Conservation (phyloP, 768 basidiomycete genomes). For the Trametes villosa region DNA sequence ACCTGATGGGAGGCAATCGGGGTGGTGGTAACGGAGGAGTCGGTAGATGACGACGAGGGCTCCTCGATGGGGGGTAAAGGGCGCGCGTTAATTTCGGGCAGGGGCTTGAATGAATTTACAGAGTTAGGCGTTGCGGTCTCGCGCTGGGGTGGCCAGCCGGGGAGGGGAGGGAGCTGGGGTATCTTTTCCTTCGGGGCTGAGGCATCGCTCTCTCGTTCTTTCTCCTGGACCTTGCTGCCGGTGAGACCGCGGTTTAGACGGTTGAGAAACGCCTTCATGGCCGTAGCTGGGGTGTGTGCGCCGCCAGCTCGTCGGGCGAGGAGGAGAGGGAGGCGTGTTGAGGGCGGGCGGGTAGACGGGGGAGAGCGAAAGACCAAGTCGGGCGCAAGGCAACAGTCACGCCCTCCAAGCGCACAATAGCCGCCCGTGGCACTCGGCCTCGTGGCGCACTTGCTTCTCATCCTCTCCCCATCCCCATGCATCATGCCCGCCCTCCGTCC, state of each 20-base stretch:
- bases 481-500: slow-evolving; percentile 39
- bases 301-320: slow-evolving; percentile 20
- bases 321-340: slow-evolving; percentile 25
- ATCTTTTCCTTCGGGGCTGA: slow-evolving; percentile 62
- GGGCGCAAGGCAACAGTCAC: not conserved
- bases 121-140: slow-evolving; percentile 48
- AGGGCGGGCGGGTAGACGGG: slow-evolving; percentile 22
- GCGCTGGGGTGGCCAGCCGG: slow-evolving; percentile 65
- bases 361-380: not conserved
- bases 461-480: not conserved
- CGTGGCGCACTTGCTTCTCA: slow-evolving; percentile 7
- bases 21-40: slow-evolving; percentile 41
- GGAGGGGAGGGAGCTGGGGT: slow-evolving; percentile 59
- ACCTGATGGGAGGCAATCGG: slow-evolving; percentile 36
- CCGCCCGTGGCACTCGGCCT: slow-evolving; percentile 2
- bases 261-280: slow-evolving; percentile 85
- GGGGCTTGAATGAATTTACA: slow-evolving; percentile 63
- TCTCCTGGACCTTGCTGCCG: slow-evolving; percentile 74
- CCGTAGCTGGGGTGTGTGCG: slow-evolving; percentile 20
- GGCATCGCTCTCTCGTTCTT: slow-evolving; percentile 47
- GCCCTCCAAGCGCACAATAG: not conserved
- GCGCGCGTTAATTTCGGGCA: slow-evolving; percentile 64
- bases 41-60: slow-evolving; percentile 40
- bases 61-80: slow-evolving; percentile 54
- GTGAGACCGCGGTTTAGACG: slow-evolving; percentile 68